Percentiles rank a stretch among this genome's conserved stretches.
phyloP scores from a whole-genome alignment of 306 rosid species.

The Dicorynia guianensis region DNA sequence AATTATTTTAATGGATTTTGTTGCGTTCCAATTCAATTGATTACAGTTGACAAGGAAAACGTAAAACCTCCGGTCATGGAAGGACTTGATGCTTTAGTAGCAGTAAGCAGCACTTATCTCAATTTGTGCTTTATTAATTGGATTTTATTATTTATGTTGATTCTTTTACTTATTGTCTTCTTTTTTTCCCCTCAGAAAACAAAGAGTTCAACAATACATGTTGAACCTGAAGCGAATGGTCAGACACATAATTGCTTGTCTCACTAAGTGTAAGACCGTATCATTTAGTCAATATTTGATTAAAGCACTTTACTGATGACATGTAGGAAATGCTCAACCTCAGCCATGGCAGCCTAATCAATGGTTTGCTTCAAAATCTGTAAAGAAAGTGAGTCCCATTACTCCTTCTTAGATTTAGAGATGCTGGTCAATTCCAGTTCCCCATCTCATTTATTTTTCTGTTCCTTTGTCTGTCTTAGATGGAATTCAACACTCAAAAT shows the following conservation, averaged over 20 bases:
- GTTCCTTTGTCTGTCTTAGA: no score
- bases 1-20: conserved; percentile 13
- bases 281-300: conserved; percentile 27
- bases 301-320: conserved; percentile 24
- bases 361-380: conserved; percentile 71
- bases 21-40: neutral
- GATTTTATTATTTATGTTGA: conserved; percentile 14
- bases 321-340: conserved; percentile 52
- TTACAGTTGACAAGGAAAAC: conserved; percentile 70
- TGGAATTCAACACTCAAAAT: no score
- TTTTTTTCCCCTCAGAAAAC: conserved; percentile 51
- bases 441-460: no score
- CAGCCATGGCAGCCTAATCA: conserved; percentile 51
- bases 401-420: neutral
- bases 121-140: conserved; percentile 17
- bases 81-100: conserved; percentile 70
- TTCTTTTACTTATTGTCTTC: conserved; percentile 25
- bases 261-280: conserved; percentile 4
- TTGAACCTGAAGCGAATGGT: conserved; percentile 61
- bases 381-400: conserved; percentile 59
- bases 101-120: conserved; percentile 55
- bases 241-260: conserved; percentile 30
- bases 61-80: conserved; percentile 74
- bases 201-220: conserved; percentile 47
- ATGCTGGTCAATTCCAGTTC: neutral